A percentile compares a stretch with the other conserved stretches of the same genome.
Conservation (phyloP, 2,329 filamentous ascomycete genomes). For the Pyricularia sp. region DNA sequence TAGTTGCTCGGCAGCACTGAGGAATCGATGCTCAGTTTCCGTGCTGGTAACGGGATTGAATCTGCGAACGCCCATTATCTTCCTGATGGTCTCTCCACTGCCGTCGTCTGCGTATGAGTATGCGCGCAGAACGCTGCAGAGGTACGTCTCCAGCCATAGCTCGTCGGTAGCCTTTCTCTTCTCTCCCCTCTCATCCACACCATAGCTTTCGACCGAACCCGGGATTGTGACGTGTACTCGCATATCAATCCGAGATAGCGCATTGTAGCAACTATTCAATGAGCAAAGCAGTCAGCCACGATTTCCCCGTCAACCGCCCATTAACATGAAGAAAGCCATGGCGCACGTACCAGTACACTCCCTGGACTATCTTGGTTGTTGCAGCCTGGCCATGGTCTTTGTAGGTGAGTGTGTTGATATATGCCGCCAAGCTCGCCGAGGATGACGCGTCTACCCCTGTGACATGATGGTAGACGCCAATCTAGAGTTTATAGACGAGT, state of each 20-base stretch:
- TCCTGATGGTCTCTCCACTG: conserved; percentile 87
- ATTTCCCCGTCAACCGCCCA: background rate
- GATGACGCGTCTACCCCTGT: conserved; percentile 96
- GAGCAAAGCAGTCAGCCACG: conserved; percentile 10
- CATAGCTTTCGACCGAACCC: conserved; percentile 93
- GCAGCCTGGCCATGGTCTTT: conserved; percentile 69
- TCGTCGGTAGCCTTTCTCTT: conserved; percentile 89
- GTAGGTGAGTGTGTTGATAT: conserved; percentile 96
- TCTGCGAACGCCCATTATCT: conserved; percentile 91
- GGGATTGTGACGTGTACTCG: conserved; percentile 96
- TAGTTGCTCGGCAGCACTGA: conserved; percentile 86
- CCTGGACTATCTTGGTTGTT: conserved; percentile 80
- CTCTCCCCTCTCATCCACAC: conserved; percentile 92
- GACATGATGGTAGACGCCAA: conserved; percentile 94
- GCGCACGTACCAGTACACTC: conserved; percentile 72
- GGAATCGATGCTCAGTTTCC: conserved; percentile 94
- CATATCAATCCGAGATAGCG: conserved; percentile 96
- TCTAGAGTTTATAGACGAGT: conserved; percentile 35
- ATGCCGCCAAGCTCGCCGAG: conserved; percentile 90
- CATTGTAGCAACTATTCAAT: conserved; percentile 76
- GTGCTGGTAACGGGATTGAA: conserved; percentile 98
- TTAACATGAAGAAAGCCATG: background rate
- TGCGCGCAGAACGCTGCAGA: conserved; percentile 87
- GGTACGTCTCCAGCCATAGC: conserved; percentile 93
- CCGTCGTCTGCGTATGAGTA: conserved; percentile 97